Conservation (phyloP, 1,284 basidiomycete genomes). For the Tausonia pullulans region DNA sequence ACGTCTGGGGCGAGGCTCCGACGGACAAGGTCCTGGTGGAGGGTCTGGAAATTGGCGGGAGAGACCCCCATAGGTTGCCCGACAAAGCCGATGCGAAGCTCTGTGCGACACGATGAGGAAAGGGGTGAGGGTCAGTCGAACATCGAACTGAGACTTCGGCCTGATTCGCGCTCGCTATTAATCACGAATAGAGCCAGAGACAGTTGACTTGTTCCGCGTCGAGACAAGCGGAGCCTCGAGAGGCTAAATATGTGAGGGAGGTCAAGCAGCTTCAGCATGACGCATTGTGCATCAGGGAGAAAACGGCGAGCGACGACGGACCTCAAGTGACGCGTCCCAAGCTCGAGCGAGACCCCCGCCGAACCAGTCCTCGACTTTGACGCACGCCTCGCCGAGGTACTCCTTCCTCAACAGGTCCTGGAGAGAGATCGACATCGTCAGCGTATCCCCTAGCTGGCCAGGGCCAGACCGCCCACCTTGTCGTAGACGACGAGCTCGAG, state of each 20-base stretch:
- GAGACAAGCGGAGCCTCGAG: constrained; percentile 51
- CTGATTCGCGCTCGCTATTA: background rate
- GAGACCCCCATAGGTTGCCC: constrained; percentile 42
- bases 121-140: no score
- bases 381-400: constrained; percentile 76
- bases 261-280: no score
- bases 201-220: constrained; percentile 32
- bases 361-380: constrained; percentile 75
- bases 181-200: constrained; percentile 21
- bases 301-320: constrained; percentile 20
- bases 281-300: no score
- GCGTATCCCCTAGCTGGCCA: constrained; percentile 13
- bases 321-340: constrained; percentile 29
- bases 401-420: constrained; percentile 62
- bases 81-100: constrained; percentile 19
- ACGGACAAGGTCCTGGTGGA: constrained; percentile 55
- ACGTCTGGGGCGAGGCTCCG: constrained; percentile 47
- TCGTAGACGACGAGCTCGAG: constrained; percentile 89
- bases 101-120: background rate
- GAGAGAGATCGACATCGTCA: no score
- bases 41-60: constrained; percentile 40
- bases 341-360: constrained; percentile 34
- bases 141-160: no score
- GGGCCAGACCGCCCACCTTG: constrained; percentile 45
- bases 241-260: constrained; percentile 34